Evolutionary conservation across 116 monocot species (phyloP), one percentile per base, ranked within the genome.

Genomic region (Papilionanthe hybrid): DNA sequence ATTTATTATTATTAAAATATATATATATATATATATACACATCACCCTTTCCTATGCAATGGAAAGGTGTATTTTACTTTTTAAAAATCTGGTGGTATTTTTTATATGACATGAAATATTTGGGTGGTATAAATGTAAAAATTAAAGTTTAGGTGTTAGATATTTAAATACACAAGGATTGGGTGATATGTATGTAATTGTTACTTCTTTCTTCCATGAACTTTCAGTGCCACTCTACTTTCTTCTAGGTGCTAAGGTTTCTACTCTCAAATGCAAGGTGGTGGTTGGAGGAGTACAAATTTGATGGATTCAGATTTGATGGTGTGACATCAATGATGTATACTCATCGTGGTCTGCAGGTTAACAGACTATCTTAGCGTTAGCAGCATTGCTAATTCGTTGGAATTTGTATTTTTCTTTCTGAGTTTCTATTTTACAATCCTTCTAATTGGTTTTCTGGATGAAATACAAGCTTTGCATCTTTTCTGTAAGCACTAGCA

Each of bases 261-360:
- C 90, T 99, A 76, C 87, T 99, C 83, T 99, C 98, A 79, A 99
- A 99, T 90, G 98, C 95, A 76, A 93, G 98, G 88, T 99, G 98
- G 98, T 99, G 98, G 98, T 87, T 99, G 30, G 98, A 99, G 23
- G 98, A 99, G 78, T 99, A 93, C 83, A 99, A 94, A 79, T 99
- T 99, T 91, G 98, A 99, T 88, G 98, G 98, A 6, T 99, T 94
- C 78, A 90, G 98, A 79, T 99, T 99, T 90, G 98, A 99, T 90
- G 98, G 98, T 18, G 91, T 98, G 72, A 98, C 98, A 29, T 98
- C 98, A 75, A 98, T 98, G 98, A 93, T 98, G 98, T 98, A 98
- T 78, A 94, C 91, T 50, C 98, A 98, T 50, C 94, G 93, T 90
- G 98, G 98, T 0, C 84, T 98, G 82, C 89, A 92, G 85, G 96